Evolutionary conservation across 179 eudicot genomes (phyloP), one percentile per base, ranked within the genome.

Genomic region (Beta corolliflora): DNA sequence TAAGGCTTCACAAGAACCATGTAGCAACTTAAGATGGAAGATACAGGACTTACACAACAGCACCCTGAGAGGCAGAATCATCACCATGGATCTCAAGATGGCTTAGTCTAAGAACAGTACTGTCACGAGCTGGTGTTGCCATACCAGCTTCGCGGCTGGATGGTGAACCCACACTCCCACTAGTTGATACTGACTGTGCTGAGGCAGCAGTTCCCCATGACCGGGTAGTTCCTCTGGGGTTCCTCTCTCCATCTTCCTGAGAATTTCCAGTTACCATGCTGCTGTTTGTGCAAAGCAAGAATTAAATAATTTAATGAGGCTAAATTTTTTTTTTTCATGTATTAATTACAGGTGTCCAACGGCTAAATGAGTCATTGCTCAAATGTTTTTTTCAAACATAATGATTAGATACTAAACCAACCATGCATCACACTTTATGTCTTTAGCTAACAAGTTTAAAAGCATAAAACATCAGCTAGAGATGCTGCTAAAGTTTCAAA

Each of bases 91-190:
- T 82, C 81, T 90, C 89, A 72, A 86, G 88, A 55, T 88, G 78
- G 77, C 87, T 80, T 85, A 80, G 23, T 81, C 82, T 87, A 67
- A 86, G 75, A 52, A 84, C 84, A 54, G 97, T 87, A 69, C 67
- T 88, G 31, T 90, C 91, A 83, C 90, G 87, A 59, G 87, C 77
- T 60, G 97, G 92, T 5, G 93, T 87, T 31, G 89, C 77, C 82
- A 78, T 78, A 52, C 87, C 82, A 18, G 86, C 90, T 85, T 91
- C 92, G 76, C 91, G 87, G 80, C 90, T 90, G 7, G 97, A 91
- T 3, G 98, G 98, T 21, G 98, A 95, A 44, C 98, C 98, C 59
- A 91, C 87, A 76, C 99, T 94, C 71, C 99, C 94, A 71, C 98
- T 95, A 25, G 98, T 95, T 65, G 98, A 95, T 79, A 93, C 84